Evolutionary conservation across 495 filamentous ascomycete genomes (phyloP).

Genomic region (Neurospora sp.): DNA sequence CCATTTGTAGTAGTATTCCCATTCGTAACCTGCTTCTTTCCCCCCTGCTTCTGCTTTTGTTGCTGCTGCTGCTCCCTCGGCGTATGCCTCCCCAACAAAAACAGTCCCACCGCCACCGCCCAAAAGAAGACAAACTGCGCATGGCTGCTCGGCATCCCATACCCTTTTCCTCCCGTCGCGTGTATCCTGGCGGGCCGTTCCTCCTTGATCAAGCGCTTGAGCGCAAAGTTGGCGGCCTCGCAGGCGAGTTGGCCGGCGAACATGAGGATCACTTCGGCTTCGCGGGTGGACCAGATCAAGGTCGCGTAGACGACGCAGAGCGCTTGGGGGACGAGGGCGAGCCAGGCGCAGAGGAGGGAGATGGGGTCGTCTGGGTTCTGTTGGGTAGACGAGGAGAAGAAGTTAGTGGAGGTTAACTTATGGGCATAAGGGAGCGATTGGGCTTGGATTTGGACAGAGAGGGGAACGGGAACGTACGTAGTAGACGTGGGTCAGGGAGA

Average conservation of each 20-base stretch:
- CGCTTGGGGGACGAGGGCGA: slow-evolving; percentile 85
- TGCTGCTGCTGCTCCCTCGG: slow-evolving; percentile 25
- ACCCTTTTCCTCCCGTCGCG: slow-evolving; percentile 69
- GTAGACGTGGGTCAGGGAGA: slow-evolving; percentile 91
- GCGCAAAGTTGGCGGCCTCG: slow-evolving; percentile 81
- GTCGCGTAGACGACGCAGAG: slow-evolving; percentile 84
- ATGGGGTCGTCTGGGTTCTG: slow-evolving; percentile 81
- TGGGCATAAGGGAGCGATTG: not conserved
- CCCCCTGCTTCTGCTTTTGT: not conserved
- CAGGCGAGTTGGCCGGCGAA: slow-evolving; percentile 86
- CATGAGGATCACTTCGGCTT: slow-evolving; percentile 83
- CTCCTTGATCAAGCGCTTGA: slow-evolving; percentile 88
- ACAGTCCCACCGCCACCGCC: slow-evolving; percentile 68
- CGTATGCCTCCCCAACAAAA: slow-evolving; percentile 67
- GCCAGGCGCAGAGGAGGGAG: slow-evolving; percentile 82
- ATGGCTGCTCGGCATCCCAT: slow-evolving; percentile 98
- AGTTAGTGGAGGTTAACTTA: slow-evolving; percentile 7
- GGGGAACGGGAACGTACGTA: slow-evolving; percentile 50
- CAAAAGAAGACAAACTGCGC: slow-evolving; percentile 92
- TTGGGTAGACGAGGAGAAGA: not conserved
- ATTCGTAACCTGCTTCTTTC: not conserved
- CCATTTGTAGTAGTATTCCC: not conserved
- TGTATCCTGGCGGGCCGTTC: slow-evolving; percentile 72
- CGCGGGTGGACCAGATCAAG: slow-evolving; percentile 79
- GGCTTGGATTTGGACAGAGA: not conserved